These are phyloP conservation scores for Thelephora aurantiotincta DNA, from an alignment of 768 basidiomycete species.

Conservation along the genomic window DNA sequence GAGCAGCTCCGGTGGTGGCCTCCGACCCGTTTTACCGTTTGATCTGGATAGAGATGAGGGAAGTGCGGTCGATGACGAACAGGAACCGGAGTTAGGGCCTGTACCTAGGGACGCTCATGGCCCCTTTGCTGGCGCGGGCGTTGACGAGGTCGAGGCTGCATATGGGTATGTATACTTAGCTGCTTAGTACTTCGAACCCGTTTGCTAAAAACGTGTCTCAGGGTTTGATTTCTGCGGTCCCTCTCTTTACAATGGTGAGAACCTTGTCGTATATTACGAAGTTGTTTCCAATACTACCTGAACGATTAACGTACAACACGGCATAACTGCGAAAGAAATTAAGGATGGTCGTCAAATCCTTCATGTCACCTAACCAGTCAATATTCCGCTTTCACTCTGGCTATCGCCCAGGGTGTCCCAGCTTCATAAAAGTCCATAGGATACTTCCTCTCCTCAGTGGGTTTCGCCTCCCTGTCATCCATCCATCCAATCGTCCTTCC, in stretches of 20 bases:
- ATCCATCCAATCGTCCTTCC: slow-evolving; percentile 59
- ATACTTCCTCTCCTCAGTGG: slow-evolving; percentile 32
- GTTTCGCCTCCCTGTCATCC: neutral
- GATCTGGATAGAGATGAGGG: slow-evolving; percentile 65
- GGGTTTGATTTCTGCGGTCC: neutral
- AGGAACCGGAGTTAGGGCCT: slow-evolving; percentile 58
- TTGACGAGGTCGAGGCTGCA: slow-evolving; percentile 84
- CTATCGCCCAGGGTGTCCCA: slow-evolving; percentile 62
- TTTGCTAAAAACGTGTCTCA: neutral
- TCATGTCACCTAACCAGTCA: slow-evolving; percentile 3
- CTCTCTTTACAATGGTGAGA: no score
- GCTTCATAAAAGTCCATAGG: slow-evolving; percentile 96
- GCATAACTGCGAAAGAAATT: neutral
- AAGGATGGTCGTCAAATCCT: no score
- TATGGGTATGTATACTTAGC: slow-evolving; percentile 50
- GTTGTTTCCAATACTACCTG: slow-evolving; percentile 8
- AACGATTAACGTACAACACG: slow-evolving; percentile 2
- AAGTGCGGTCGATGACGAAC: slow-evolving; percentile 53
- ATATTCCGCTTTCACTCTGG: slow-evolving; percentile 43
- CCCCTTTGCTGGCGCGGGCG: slow-evolving; percentile 71
- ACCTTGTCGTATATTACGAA: neutral
- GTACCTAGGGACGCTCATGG: slow-evolving; percentile 59
- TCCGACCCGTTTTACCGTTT: slow-evolving; percentile 70
- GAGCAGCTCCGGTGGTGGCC: slow-evolving; percentile 67
- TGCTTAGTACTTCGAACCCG: neutral